These are phyloP conservation scores for Aspergillus jensenii DNA, from an alignment of 2,329 filamentous ascomycete genomes.

Conservation along the genomic window DNA sequence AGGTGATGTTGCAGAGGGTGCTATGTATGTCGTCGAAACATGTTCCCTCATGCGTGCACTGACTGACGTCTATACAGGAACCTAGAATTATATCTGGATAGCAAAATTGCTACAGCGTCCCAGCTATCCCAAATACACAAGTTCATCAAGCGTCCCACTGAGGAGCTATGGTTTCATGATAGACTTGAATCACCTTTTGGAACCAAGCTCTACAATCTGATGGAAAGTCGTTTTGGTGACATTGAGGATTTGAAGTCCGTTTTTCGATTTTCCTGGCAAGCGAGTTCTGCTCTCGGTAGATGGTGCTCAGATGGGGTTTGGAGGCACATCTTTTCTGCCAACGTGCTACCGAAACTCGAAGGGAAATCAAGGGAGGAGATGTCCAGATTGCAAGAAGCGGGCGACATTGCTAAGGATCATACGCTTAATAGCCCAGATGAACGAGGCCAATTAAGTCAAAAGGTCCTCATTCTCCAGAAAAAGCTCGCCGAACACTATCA, in stretches of 20 bases:
- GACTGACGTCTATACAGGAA: conserved; percentile 43
- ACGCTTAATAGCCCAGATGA: conserved; percentile 42
- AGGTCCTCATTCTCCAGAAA: conserved; percentile 64
- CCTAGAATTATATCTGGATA: conserved; percentile 75
- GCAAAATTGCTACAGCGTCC: conserved; percentile 75
- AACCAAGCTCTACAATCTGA: conserved; percentile 63
- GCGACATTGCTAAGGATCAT: conserved; percentile 55
- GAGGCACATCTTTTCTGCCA: conserved; percentile 66
- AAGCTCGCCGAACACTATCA: conserved; percentile 66
- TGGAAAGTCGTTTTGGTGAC: conserved; percentile 56
- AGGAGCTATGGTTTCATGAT: conserved; percentile 60
- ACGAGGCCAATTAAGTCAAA: conserved; percentile 63
- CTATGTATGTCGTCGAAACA: conserved; percentile 43
- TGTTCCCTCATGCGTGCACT: neutral
- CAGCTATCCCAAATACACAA: conserved; percentile 61
- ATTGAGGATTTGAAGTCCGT: conserved; percentile 54
- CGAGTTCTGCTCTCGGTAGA: conserved; percentile 67
- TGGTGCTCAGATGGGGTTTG: conserved; percentile 87
- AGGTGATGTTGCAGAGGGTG: conserved; percentile 68
- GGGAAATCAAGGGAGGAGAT: conserved; percentile 56
- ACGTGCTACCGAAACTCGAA: conserved; percentile 63
- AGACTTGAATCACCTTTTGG: conserved; percentile 53
- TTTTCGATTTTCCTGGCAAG: conserved; percentile 60
- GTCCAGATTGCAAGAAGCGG: conserved; percentile 59
- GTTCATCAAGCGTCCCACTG: conserved; percentile 58